Conservation (phyloP, 768 basidiomycete species). For the Tephrocybe rancida region DNA sequence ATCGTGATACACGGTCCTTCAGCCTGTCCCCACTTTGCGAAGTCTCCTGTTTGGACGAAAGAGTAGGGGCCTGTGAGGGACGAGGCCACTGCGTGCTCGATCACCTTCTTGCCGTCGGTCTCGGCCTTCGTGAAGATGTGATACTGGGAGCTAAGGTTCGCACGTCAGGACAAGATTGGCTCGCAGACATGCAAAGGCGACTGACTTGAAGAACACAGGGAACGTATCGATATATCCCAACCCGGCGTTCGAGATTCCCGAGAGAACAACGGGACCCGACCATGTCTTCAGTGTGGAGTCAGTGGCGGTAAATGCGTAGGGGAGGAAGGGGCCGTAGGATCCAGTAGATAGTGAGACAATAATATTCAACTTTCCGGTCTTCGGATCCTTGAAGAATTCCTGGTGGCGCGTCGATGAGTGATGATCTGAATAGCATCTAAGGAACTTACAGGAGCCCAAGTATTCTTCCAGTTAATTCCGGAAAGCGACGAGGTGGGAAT, state of each 20-base stretch:
- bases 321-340: slow-evolving; percentile 37
- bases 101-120: slow-evolving; percentile 30
- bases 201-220: slow-evolving; percentile 35
- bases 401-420: slow-evolving; percentile 7
- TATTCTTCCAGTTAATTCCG: slow-evolving; percentile 31
- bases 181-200: background rate
- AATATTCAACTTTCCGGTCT: slow-evolving; percentile 32
- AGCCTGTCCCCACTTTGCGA: slow-evolving; percentile 36
- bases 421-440: too few species aligned
- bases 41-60: slow-evolving; percentile 35
- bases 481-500: slow-evolving; percentile 28
- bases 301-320: slow-evolving; percentile 33
- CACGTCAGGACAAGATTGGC: background rate
- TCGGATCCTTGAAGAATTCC: slow-evolving; percentile 40
- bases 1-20: slow-evolving; percentile 34
- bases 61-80: slow-evolving; percentile 35
- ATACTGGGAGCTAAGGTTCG: slow-evolving; percentile 27
- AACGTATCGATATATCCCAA: slow-evolving; percentile 38
- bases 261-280: slow-evolving; percentile 32
- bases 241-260: slow-evolving; percentile 35
- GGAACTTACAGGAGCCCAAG: slow-evolving; percentile 33
- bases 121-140: slow-evolving; percentile 37
- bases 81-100: slow-evolving; percentile 33
- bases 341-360: slow-evolving; percentile 37
- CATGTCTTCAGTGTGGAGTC: slow-evolving; percentile 31